Percentiles rank a stretch among this genome's conserved stretches.
Evolutionary conservation across 176 grass and related monocot species (phyloP).

Genomic region (Avena sativa): DNA sequence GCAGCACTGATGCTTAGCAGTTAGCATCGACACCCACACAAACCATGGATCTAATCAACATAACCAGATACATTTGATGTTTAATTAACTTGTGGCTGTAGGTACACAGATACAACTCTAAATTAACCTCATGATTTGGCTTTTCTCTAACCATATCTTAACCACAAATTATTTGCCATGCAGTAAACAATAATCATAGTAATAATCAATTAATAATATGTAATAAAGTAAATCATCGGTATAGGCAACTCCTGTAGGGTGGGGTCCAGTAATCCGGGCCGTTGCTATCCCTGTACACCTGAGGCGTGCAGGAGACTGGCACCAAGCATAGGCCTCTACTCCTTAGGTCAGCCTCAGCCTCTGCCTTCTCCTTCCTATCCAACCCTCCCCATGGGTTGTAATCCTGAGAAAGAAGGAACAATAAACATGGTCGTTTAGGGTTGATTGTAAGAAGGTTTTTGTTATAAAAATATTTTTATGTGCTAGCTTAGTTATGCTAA

Average conservation of each 20-base stretch:
- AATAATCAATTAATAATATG: slow-evolving; percentile 27
- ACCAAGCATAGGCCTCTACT: slow-evolving; percentile 89
- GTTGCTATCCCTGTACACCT: slow-evolving; percentile 72
- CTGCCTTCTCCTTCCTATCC: slow-evolving; percentile 66
- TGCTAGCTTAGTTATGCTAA: neutral
- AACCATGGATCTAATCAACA: slow-evolving; percentile 14
- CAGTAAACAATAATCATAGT: slow-evolving; percentile 28
- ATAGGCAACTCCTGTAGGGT: slow-evolving; percentile 72
- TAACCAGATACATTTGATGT: slow-evolving; percentile 29
- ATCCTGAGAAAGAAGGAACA: slow-evolving; percentile 51
- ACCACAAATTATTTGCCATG: slow-evolving; percentile 46
- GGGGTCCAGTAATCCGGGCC: slow-evolving; percentile 80
- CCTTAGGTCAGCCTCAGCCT: slow-evolving; percentile 62
- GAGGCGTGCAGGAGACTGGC: slow-evolving; percentile 79
- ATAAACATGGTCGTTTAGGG: neutral
- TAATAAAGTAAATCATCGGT: slow-evolving; percentile 49
- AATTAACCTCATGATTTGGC: slow-evolving; percentile 19
- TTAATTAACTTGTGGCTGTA: slow-evolving; percentile 32
- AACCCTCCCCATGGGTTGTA: slow-evolving; percentile 74
- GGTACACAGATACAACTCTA: slow-evolving; percentile 33
- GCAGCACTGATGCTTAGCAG: neutral
- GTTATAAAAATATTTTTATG: neutral
- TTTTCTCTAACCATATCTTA: slow-evolving; percentile 39
- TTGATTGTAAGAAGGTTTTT: neutral
- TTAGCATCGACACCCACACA: neutral